These are phyloP conservation scores for Terana coerulea DNA, from an alignment of 768 basidiomycete species.

Conservation along the genomic window DNA sequence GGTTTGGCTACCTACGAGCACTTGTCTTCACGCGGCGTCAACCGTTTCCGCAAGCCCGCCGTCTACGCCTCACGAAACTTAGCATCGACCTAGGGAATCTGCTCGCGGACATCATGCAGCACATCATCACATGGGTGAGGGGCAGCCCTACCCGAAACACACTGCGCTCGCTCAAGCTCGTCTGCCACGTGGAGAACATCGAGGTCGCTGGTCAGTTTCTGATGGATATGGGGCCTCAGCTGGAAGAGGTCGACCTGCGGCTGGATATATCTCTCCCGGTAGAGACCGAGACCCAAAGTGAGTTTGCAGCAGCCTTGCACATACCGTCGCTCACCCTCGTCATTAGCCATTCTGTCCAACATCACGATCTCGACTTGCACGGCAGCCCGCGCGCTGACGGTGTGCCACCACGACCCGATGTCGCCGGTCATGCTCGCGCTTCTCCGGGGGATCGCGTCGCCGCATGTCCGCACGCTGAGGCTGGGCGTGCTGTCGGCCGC, in stretches of 20 bases:
- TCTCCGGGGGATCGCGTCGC: background rate
- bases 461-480: background rate
- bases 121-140: background rate
- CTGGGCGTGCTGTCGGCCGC: background rate
- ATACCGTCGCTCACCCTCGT: background rate
- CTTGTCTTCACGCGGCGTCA: background rate
- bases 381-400: background rate
- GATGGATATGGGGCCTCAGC: background rate
- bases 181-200: background rate
- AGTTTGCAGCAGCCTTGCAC: background rate
- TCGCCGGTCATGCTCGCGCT: background rate
- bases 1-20: background rate
- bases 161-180: background rate
- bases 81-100: conserved; percentile 1
- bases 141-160: background rate
- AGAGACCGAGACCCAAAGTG: conserved; percentile 6
- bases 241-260: background rate
- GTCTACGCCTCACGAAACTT: background rate
- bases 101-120: background rate
- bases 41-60: background rate
- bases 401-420: background rate
- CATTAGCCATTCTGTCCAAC: background rate
- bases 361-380: conserved; percentile 1
- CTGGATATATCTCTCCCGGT: background rate
- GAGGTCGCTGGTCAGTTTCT: background rate